Evolutionary conservation across 108 stramenopile species (phyloP), one percentile per base, ranked within the genome.

Genomic region (Cyclotella baltica): DNA sequence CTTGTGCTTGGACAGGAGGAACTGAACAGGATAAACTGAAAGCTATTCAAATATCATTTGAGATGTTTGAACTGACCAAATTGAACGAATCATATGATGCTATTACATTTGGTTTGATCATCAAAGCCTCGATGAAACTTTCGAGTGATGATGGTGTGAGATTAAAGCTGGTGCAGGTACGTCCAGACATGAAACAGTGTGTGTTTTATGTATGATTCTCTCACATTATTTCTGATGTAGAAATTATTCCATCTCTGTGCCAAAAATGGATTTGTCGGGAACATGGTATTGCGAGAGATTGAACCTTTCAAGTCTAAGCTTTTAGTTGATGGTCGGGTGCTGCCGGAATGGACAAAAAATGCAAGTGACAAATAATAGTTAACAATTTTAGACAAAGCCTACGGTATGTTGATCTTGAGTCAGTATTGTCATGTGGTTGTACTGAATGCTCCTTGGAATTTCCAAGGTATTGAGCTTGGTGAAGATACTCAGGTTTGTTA

Each of bases 221-320:
- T n/a, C n/a, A n/a, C n/a, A n/a, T n/a, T n/a, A n/a, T n/a, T n/a
- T n/a, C n/a, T n/a, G n/a, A n/a, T n/a, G n/a, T 25, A 81, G 74
- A 55, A 65, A 29, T 40, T 81, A 15, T 75, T 81, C 20, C 48
- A 70, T 36, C 58, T 75, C 23, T 81, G 80, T 38, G 69, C 80
- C 5, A 75, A 75, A 70, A 63, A 70, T 30, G 80, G 80, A 22
- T 50, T 81, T 30, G 80, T 81, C 28, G 80, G 74, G 23, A 65
- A 46, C 25, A 75, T 75, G 73, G 80, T 81, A 20, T 19, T 55
- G 50, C 65, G 56, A 56, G 80, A 81, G 69, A 70, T 81, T 5
- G 18, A 56, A 8, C n/a, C 62, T 33, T 70, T 81, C 18, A 68
- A 73, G 27, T 50, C n/a, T 22, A 68, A 33, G 34, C 34, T 73